phyloP scores from a whole-genome alignment of 208 protist species.

The Porcisia hertigi region DNA sequence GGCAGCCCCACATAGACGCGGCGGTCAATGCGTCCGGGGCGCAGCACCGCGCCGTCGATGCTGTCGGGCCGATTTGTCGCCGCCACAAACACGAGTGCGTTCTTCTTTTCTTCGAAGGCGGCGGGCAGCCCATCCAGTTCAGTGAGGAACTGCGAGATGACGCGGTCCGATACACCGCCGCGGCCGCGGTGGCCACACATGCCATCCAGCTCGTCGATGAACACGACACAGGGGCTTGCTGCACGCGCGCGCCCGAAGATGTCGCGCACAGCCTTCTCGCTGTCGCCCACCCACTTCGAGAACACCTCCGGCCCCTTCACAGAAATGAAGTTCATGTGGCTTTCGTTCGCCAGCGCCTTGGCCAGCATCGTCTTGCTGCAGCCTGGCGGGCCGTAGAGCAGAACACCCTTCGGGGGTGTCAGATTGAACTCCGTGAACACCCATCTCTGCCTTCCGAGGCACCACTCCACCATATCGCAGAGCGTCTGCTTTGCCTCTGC shows the following conservation, averaged over 20 bases:
- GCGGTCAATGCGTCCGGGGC: constrained; percentile 92
- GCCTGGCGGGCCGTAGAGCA: constrained; percentile 98
- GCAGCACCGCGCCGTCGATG: constrained; percentile 91
- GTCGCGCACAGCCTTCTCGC: constrained; percentile 98
- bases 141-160: constrained; percentile 98
- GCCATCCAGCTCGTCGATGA: constrained; percentile 99
- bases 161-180: constrained; percentile 91
- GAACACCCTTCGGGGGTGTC: constrained; percentile 92
- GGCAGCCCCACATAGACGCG: constrained; percentile 94
- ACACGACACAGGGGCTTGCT: constrained; percentile 91
- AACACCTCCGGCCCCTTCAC: constrained; percentile 98
- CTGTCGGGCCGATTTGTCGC: constrained; percentile 93
- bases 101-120: constrained; percentile 31
- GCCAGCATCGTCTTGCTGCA: constrained; percentile 99
- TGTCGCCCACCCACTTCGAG: constrained; percentile 98
- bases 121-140: constrained; percentile 91
- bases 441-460: constrained; percentile 88
- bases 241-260: constrained; percentile 90
- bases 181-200: constrained; percentile 96
- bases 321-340: constrained; percentile 77
- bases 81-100: constrained; percentile 95
- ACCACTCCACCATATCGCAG: constrained; percentile 89
- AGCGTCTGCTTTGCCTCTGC: constrained; percentile 89
- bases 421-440: constrained; percentile 93
- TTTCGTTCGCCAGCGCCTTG: constrained; percentile 97